Evolutionary conservation across 169 alveolate genomes (phyloP).

Genomic region (Cryptosporidium sp.): DNA sequence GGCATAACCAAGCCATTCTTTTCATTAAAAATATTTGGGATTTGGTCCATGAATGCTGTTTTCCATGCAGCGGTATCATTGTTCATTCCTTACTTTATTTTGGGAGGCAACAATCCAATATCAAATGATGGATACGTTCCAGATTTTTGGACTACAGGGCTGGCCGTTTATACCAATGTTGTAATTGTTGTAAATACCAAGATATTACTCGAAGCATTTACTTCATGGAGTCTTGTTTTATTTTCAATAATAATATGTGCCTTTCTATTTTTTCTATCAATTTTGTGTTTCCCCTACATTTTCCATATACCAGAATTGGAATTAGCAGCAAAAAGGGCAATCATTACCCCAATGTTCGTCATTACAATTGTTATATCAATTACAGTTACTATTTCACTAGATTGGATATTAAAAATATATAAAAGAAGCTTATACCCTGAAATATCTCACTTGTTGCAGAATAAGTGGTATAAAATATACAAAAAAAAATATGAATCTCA

Average conservation of each 20-base stretch:
- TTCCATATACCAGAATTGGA: constrained; percentile 69
- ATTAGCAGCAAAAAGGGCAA: constrained; percentile 53
- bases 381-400: constrained; percentile 51
- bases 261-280: constrained; percentile 21
- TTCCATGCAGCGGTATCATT: constrained; percentile 60
- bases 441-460: constrained; percentile 44
- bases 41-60: constrained; percentile 46
- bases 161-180: constrained; percentile 79
- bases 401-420: constrained; percentile 60
- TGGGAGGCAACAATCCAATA: constrained; percentile 71
- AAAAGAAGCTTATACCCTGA: constrained; percentile 71
- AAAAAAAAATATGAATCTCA: constrained; percentile 62
- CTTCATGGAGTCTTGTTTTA: constrained; percentile 65
- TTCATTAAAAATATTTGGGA: constrained; percentile 26
- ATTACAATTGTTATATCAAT: constrained; percentile 50
- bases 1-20: constrained; percentile 63
- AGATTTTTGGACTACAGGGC: constrained; percentile 81
- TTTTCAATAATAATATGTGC: constrained; percentile 47
- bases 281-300: constrained; percentile 36
- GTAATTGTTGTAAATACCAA: constrained; percentile 84
- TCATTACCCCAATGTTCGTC: constrained; percentile 63
- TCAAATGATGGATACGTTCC: constrained; percentile 66
- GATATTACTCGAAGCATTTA: constrained; percentile 78
- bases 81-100: constrained; percentile 31
- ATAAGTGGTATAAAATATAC: constrained; percentile 51